Conservation (phyloP, 192 early-diverging fungal genomes). For the Coemansia sp. region DNA sequence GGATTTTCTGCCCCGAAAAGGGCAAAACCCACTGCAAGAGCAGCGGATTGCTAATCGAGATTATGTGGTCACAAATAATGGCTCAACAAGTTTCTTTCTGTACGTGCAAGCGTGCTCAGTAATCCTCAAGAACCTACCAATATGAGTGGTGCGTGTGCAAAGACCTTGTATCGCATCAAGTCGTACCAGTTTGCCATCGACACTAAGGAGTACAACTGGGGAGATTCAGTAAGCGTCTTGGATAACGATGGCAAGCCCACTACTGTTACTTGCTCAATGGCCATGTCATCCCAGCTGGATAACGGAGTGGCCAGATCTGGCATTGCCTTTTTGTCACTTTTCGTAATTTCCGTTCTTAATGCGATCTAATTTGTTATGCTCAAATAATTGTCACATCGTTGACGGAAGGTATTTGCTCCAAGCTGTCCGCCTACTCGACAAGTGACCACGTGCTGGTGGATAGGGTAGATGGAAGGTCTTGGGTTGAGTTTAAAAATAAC, state of each 20-base stretch:
- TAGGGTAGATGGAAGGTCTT: not conserved
- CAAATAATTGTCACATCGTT: no score
- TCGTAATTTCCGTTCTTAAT: not conserved
- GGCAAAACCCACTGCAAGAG: no score
- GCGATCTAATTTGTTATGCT: not conserved
- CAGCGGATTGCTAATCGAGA: no score
- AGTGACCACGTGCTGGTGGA: not conserved
- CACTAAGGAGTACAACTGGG: conserved; percentile 33
- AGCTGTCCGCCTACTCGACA: not conserved
- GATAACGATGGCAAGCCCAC: conserved; percentile 41
- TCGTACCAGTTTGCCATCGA: conserved; percentile 53
- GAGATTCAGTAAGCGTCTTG: conserved; percentile 26
- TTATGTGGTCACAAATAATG: no score
- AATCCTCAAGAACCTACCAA: conserved; percentile 43
- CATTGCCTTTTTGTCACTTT: not conserved
- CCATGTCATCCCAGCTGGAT: not conserved
- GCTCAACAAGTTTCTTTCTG: conserved; percentile 42
- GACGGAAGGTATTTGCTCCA: not conserved
- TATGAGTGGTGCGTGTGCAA: conserved; percentile 46
- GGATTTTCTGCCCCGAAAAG: no score
- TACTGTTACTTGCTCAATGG: conserved; percentile 14
- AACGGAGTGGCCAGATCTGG: not conserved
- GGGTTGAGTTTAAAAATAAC: no score
- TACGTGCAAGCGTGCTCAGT: conserved; percentile 43
- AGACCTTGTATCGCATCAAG: conserved; percentile 48